phyloP scores from a whole-genome alignment of 2,329 filamentous ascomycete species.

The Endoconidiophora laricicola region DNA sequence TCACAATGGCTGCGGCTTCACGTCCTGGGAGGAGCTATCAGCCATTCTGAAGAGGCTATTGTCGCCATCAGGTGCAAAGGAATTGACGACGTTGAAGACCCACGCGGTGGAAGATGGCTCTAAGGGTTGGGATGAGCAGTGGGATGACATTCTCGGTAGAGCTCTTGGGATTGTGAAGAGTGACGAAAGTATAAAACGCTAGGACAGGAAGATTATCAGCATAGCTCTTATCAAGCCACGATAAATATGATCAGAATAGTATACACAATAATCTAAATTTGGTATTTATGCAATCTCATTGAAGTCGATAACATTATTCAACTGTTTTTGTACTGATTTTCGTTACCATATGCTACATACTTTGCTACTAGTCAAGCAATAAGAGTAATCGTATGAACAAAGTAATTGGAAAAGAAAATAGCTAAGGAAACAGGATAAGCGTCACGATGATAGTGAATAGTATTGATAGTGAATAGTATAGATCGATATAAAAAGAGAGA shows the following conservation, averaged over 20 bases:
- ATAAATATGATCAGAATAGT: neutral
- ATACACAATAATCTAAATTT: neutral
- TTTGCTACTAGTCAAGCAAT: too few relatives aligned
- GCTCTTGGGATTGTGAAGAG: conserved; percentile 37
- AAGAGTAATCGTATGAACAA: neutral
- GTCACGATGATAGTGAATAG: neutral
- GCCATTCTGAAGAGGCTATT: conserved; percentile 50
- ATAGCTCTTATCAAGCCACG: too few relatives aligned
- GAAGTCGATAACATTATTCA: too few relatives aligned
- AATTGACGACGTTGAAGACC: conserved; percentile 43
- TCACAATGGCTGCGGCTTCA: conserved; percentile 73
- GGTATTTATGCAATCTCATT: neutral
- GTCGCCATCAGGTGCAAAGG: conserved; percentile 26
- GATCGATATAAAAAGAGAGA: conserved; percentile 4
- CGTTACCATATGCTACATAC: too few relatives aligned
- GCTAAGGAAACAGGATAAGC: neutral
- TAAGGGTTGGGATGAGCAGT: conserved; percentile 80
- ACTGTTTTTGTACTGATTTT: too few relatives aligned
- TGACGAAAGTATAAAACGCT: neutral
- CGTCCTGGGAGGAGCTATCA: conserved; percentile 48
- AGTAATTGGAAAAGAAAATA: neutral
- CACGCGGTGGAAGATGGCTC: conserved; percentile 61
- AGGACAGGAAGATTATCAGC: neutral
- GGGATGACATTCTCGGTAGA: conserved; percentile 65
- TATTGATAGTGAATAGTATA: neutral